Base-by-base conservation (phyloP, 2,329 filamentous ascomycete species). In the Colletotrichum phormii region DNA sequence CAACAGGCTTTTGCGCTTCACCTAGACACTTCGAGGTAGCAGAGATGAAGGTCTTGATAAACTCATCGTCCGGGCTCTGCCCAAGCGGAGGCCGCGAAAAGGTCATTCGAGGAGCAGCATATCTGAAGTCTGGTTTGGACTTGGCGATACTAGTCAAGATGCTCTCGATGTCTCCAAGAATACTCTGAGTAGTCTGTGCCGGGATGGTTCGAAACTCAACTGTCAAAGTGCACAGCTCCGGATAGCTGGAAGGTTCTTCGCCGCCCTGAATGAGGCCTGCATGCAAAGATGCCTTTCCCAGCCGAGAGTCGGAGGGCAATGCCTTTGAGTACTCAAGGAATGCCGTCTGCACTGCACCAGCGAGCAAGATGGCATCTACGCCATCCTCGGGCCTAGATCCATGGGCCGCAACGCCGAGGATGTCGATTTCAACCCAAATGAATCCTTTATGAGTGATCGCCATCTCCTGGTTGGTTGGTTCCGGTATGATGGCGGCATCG, bases 201-300 rank as follows among this genome's bases (percentile, higher is more conserved):
- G 84, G 78, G 0, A 89, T 75, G 0, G 86, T 89, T 8, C 88
- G 84, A 6, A 86, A 82, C 72, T 89, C 88, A 1, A 89, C 63
- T 0, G 82, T 83, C 22, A 89, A 79, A 0, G 80, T 86, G 77
- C 87, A 88, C n/a, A 79, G 78, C 0, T 81, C 84, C 0, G 87
- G 86, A 63, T 89, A 89, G 0, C 86, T 88, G 0, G 87, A 87
- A 0, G 81, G 79, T 63, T 89, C 88, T 66, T 89, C 86, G 0
- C 87, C 87, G 1, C 88, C 87, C 13, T 80, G 81, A 55, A 89
- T 85, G 6, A 86, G 72, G 0, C 85, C 85, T 5, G 85, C 86
- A 59, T 89, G 88, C 4, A 88, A 77, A 3, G 81, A 84, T 5
- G 81, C 83, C 9, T 77, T 80, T 0, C 83, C 86, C 2, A 84